Evolutionary conservation across 306 rosid species (phyloP).

Genomic region (Arachis hypogaea): DNA sequence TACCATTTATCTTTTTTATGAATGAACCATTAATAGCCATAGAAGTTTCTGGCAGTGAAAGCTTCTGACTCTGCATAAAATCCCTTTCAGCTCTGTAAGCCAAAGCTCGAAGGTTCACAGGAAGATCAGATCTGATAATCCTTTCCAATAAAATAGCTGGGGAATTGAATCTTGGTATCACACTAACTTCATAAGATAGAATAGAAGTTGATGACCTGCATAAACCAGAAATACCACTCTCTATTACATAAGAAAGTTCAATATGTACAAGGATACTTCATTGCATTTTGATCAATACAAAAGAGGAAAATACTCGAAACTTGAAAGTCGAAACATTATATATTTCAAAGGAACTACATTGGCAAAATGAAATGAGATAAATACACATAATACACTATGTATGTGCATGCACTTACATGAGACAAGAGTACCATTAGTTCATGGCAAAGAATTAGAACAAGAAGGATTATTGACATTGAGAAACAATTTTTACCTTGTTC

Average conservation of each 20-base stretch:
- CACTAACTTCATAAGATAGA: constrained; percentile 83
- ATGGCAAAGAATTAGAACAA: constrained; percentile 8
- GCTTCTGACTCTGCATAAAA: constrained; percentile 49
- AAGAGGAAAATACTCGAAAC: neutral
- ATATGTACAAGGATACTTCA: neutral
- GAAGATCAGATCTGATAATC: constrained; percentile 93
- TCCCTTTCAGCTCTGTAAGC: constrained; percentile 79
- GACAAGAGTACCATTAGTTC: neutral
- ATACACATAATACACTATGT: constrained; percentile 10
- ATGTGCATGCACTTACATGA: neutral
- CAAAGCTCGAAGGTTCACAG: constrained; percentile 90
- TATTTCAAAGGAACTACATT: no score
- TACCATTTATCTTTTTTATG: constrained; percentile 42
- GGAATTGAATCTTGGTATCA: constrained; percentile 90
- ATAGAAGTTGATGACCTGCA: constrained; percentile 74
- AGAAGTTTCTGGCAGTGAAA: constrained; percentile 41
- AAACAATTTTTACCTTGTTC: constrained; percentile 60
- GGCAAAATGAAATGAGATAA: no score
- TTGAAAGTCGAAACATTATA: neutral
- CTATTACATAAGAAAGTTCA: neutral
- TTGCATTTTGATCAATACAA: neutral
- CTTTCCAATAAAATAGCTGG: constrained; percentile 93
- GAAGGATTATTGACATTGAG: constrained; percentile 5
- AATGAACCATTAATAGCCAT: constrained; percentile 43
- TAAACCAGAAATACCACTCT: constrained; percentile 24